These are phyloP conservation scores for Ceratocystis harringtonii DNA, from an alignment of 2,329 filamentous ascomycete genomes.

Conservation along the genomic window DNA sequence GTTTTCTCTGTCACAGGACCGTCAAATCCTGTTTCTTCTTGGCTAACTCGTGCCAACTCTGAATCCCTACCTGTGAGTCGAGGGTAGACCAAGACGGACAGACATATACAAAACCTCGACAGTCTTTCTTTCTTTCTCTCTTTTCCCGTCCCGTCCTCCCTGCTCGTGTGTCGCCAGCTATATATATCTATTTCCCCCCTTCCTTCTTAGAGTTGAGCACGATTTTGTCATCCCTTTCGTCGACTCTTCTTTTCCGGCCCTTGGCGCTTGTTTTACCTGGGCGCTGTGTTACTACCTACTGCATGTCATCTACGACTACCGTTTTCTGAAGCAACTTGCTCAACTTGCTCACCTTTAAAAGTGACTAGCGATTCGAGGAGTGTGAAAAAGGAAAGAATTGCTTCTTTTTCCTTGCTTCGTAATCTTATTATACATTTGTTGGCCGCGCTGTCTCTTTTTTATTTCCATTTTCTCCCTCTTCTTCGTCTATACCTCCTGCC, in stretches of 20 bases:
- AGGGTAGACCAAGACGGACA: too few relatives aligned
- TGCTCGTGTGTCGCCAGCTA: too few relatives aligned
- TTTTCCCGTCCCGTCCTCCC: too few relatives aligned
- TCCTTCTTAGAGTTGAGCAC: not conserved
- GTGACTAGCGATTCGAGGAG: not conserved
- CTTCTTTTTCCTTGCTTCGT: not conserved
- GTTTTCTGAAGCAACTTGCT: slow-evolving; percentile 5
- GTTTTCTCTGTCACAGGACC: not conserved
- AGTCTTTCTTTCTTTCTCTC: too few relatives aligned
- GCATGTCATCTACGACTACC: not conserved
- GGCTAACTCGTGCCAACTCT: not conserved
- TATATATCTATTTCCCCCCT: too few relatives aligned
- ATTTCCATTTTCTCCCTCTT: not conserved
- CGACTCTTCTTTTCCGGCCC: not conserved
- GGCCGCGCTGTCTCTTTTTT: not conserved
- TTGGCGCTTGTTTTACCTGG: slow-evolving; percentile 1
- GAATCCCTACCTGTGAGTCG: too few relatives aligned
- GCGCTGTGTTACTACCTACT: slow-evolving; percentile 2
- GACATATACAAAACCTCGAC: too few relatives aligned
- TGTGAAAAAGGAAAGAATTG: not conserved
- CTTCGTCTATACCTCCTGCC: not conserved
- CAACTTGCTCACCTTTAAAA: slow-evolving; percentile 1
- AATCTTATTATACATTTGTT: not conserved
- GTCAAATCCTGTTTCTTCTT: not conserved
- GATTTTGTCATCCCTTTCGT: not conserved